phyloP scores from a whole-genome alignment of 306 rosid genomes.

The Vicia faba region DNA sequence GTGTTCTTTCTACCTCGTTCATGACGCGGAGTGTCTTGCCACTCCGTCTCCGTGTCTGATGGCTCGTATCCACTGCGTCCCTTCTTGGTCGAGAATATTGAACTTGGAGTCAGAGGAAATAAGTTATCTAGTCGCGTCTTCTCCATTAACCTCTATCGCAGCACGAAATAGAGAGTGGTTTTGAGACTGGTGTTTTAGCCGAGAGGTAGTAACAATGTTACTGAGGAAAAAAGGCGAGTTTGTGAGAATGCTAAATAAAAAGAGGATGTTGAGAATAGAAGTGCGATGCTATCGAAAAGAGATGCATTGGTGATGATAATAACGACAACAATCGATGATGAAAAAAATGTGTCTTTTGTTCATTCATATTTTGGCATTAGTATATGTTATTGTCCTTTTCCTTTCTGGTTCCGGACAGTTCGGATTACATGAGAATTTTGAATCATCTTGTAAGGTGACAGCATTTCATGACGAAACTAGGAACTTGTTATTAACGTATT shows the following conservation, averaged over 20 bases:
- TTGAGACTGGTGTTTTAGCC: conserved; percentile 19
- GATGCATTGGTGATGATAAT: conserved; percentile 45
- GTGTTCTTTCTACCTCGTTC: conserved; percentile 41
- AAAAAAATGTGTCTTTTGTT: conserved; percentile 24
- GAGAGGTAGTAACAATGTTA: background rate
- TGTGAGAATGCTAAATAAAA: conserved; percentile 30
- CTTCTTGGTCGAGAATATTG: conserved; percentile 47
- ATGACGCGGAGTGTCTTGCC: conserved; percentile 59
- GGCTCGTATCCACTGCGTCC: conserved; percentile 87
- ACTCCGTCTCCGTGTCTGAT: conserved; percentile 83
- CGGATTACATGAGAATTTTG: conserved; percentile 19
- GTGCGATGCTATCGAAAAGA: conserved; percentile 54
- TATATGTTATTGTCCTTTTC: conserved; percentile 14
- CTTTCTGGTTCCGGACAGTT: conserved; percentile 2
- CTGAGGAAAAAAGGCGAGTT: background rate
- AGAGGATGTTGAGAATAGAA: conserved; percentile 3
- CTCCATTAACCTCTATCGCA: conserved; percentile 40
- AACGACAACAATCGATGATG: conserved; percentile 36
- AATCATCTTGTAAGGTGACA: conserved; percentile 30
- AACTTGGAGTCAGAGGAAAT: conserved; percentile 34
- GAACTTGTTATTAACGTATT: conserved; percentile 38
- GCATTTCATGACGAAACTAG: conserved; percentile 22
- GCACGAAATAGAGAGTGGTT: background rate
- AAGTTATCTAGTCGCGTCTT: conserved; percentile 33
- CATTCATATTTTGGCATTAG: conserved; percentile 4